These are phyloP conservation scores for Xylaria sp. DNA, from an alignment of 2,329 filamentous ascomycete genomes.

Conservation along the genomic window DNA sequence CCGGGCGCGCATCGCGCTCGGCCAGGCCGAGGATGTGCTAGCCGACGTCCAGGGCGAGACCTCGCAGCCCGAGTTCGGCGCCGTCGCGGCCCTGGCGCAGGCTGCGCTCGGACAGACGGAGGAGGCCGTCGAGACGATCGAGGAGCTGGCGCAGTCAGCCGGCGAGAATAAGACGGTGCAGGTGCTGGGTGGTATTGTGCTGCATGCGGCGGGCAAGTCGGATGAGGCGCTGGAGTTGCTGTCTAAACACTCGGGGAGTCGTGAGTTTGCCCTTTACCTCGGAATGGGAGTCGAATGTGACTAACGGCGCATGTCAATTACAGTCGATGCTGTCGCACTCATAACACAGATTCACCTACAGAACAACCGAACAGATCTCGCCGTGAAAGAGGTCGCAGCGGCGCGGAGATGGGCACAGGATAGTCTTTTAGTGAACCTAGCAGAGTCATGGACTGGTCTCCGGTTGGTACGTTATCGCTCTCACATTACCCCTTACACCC, in stretches of 20 bases:
- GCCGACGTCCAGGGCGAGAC: constrained; percentile 59
- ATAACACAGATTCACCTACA: constrained; percentile 89
- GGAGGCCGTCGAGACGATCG: constrained; percentile 56
- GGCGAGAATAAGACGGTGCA: constrained; percentile 76
- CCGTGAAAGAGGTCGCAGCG: constrained; percentile 78
- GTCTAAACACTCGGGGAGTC: constrained; percentile 77
- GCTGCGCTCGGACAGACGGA: constrained; percentile 55
- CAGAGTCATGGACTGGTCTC: constrained; percentile 91
- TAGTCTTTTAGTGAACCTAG: constrained; percentile 85
- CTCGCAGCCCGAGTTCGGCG: constrained; percentile 63
- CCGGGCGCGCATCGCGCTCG: constrained; percentile 77
- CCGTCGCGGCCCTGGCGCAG: constrained; percentile 71
- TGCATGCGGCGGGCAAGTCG: constrained; percentile 73
- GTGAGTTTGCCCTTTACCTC: constrained; percentile 45
- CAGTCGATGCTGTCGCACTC: constrained; percentile 72
- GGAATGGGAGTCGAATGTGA: background rate
- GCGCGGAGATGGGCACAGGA: constrained; percentile 95
- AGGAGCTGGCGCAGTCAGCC: constrained; percentile 61
- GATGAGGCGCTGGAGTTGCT: constrained; percentile 80
- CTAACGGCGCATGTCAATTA: constrained; percentile 1
- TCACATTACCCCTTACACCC: background rate
- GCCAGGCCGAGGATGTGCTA: constrained; percentile 68
- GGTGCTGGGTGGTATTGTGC: constrained; percentile 71
- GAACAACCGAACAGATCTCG: constrained; percentile 87
- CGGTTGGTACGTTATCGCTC: constrained; percentile 57